Evolutionary conservation across 495 filamentous ascomycete genomes (phyloP).

Genomic region (Geoglossum glabrum): DNA sequence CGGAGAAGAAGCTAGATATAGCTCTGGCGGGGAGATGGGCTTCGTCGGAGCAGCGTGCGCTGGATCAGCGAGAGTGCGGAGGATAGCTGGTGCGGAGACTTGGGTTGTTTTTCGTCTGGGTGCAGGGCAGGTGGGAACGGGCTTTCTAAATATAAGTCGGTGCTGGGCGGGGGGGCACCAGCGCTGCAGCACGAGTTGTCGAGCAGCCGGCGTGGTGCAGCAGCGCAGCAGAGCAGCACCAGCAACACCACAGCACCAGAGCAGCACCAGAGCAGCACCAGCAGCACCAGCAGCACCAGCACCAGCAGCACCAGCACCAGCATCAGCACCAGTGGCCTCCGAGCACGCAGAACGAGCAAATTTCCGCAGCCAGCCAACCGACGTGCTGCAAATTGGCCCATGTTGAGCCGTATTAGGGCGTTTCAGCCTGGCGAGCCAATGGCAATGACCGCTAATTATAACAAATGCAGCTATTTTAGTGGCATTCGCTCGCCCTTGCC

Average conservation of each 20-base stretch:
- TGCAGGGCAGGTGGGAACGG: neutral
- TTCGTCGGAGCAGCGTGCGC: no score
- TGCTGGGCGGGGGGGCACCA: neutral
- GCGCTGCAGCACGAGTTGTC: no score
- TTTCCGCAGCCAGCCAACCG: neutral
- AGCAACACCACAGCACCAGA: no score
- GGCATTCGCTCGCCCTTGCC: neutral
- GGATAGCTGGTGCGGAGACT: no score
- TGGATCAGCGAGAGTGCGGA: no score
- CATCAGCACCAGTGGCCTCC: no score
- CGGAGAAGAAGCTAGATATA: neutral
- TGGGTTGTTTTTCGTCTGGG: neutral
- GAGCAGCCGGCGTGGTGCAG: neutral
- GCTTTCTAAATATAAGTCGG: conserved; percentile 1
- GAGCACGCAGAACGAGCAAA: no score
- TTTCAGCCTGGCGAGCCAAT: neutral
- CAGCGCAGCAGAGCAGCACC: no score
- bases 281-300: no score
- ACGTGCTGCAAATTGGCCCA: neutral
- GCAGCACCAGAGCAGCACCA: no score
- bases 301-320: no score
- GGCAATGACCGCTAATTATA: neutral
- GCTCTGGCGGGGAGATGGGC: neutral
- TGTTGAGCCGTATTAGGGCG: neutral
- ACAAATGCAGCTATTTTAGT: neutral